Evolutionary conservation across 2,329 filamentous ascomycete species (phyloP), one percentile per base, ranked within the genome.

Genomic region (Trichoderma sp.): DNA sequence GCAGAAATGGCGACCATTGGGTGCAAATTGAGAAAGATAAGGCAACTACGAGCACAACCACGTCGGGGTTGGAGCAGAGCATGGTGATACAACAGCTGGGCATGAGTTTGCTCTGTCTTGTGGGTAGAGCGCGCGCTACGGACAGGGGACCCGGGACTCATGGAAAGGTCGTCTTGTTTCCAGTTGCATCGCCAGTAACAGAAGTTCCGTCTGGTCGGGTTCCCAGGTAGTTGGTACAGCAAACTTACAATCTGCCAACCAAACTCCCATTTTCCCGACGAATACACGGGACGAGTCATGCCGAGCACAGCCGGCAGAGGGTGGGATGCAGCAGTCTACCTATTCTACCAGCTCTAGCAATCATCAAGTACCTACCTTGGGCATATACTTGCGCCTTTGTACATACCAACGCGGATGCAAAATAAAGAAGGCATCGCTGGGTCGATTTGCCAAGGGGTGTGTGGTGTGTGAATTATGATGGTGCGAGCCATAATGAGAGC

Each of bases 381-480:
- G 59, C 56, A 41, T 65, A 66, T 71, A 71, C 67, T 53, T 45
- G 66, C 27, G 31, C 27, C 6, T 29, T 62, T 64, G 65, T 29
- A 71, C 45, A 71, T 71, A 29, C 60, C 74, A 71, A 66, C 1
- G n/a, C 24, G 29, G 38, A 63, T 27, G 41, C 21, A 38, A 56
- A 21, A 41, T 24, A n/a, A 21, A 45, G 65, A 29, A 75, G 24
- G 56, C 50, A 71, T 38, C 45, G 50, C 59, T 59, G 65, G 64
- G 33, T 35, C 64, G 35, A 53, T 45, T 53, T 27, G 38, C 41
- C 53, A 41, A 67, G 29, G 72, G 63, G 59, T 35, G 67, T 45
- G 72, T 53, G 63, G 71, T 24, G 69, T 64, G 60, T 56, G 65
- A 67, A 56, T 60, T 62, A 45, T 29, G 35, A 65, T 24, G 71